A percentile compares a stretch with the other conserved stretches of the same genome.
Conservation (phyloP, 2,329 filamentous ascomycete genomes). For the Colletotrichum limetticola region DNA sequence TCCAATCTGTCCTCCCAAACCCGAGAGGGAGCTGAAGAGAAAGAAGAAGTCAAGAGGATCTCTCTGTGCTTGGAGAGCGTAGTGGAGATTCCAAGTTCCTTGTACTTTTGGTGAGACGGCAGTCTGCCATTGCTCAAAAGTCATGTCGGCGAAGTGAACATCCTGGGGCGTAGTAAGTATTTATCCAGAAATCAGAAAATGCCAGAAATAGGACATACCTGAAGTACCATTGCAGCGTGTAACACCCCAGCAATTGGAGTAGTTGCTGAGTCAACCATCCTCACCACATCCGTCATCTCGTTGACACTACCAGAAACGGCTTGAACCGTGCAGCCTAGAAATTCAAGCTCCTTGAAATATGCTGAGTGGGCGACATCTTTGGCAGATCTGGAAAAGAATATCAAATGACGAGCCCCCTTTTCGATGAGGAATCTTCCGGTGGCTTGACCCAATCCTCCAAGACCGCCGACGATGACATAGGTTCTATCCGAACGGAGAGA, state of each 20-base stretch:
- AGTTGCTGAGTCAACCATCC: slow-evolving; percentile 31
- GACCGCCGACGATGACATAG: slow-evolving; percentile 46
- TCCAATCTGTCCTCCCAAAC: slow-evolving; percentile 45
- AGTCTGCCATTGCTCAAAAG: slow-evolving; percentile 46
- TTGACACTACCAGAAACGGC: slow-evolving; percentile 48
- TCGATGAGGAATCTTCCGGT: slow-evolving; percentile 43
- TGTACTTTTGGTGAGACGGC: slow-evolving; percentile 51
- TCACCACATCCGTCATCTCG: slow-evolving; percentile 40
- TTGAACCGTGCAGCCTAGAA: slow-evolving; percentile 39
- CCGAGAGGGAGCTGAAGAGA: slow-evolving; percentile 47
- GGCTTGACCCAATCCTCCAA: slow-evolving; percentile 45
- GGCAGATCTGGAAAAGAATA: slow-evolving; percentile 43
- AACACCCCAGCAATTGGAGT: slow-evolving; percentile 52
- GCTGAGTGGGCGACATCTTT: neutral
- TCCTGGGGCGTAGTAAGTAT: slow-evolving; percentile 10
- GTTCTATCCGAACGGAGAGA: slow-evolving; percentile 17
- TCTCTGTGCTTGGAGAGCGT: slow-evolving; percentile 35
- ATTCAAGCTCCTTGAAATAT: slow-evolving; percentile 36
- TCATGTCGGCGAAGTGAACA: slow-evolving; percentile 47
- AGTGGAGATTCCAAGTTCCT: slow-evolving; percentile 56
- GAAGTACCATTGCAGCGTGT: slow-evolving; percentile 52
- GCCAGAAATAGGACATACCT: neutral
- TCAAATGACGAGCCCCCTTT: slow-evolving; percentile 42
- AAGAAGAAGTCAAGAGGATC: slow-evolving; percentile 50
- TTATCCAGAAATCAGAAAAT: neutral